phyloP scores from a whole-genome alignment of 208 protist species.

The Trypanosoma platydactyli region DNA sequence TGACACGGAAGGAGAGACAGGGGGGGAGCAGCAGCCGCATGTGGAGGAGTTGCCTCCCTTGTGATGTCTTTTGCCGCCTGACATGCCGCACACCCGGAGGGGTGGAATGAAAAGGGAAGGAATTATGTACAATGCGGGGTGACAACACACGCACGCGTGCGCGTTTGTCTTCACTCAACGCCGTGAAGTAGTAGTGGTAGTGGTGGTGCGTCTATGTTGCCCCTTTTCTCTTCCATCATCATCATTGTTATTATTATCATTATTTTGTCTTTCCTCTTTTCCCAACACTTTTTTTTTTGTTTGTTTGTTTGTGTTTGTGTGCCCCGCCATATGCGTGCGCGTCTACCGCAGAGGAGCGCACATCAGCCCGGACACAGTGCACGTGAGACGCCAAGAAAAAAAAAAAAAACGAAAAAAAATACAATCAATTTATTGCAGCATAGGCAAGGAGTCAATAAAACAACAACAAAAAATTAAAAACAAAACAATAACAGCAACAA shows the following conservation, averaged over 20 bases:
- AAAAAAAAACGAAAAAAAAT: neutral
- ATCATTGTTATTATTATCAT: no score
- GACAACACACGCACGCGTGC: no score
- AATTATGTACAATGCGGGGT: neutral
- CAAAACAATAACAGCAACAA: conserved; percentile 3
- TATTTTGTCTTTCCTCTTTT: conserved; percentile 23
- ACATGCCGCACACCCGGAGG: no score
- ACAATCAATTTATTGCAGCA: no score
- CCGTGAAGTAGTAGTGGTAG: neutral
- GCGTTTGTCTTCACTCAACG: no score
- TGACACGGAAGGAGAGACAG: no score
- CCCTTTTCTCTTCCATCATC: no score
- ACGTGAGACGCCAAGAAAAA: neutral
- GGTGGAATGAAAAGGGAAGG: no score
- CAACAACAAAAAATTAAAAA: conserved; percentile 4
- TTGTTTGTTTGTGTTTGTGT: conserved; percentile 1
- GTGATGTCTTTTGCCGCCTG: no score
- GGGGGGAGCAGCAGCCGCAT: no score
- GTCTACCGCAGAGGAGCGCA: neutral
- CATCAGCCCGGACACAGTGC: neutral
- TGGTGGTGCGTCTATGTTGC: neutral
- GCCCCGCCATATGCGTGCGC: neutral
- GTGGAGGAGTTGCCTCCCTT: no score
- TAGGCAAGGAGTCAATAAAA: neutral
- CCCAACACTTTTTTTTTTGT: conserved; percentile 1